Base-by-base conservation (phyloP, 2,329 filamentous ascomycete genomes). In the Claviceps arundinis region DNA sequence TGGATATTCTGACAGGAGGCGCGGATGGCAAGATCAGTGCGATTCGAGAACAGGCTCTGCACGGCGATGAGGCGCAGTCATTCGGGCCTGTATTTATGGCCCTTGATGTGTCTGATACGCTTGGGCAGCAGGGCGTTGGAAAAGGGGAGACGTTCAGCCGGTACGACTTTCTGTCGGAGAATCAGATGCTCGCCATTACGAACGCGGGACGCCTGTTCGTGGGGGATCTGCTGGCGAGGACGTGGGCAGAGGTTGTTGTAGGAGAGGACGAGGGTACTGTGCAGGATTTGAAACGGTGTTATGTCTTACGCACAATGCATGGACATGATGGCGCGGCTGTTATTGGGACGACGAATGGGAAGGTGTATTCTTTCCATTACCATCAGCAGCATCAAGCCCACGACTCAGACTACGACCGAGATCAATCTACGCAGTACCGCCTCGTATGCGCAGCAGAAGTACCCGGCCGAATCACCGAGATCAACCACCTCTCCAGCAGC, bases 1-100 rank as follows among this genome's bases (percentile, higher is more conserved):
- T 72, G 0, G 56, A 75, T 1, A 65, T 89, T 19, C 82, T 79
- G 4, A 89, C 87, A 2, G 93, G 93, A 13, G 93, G 88, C n/a
- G 85, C 87, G 11, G 93, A 98, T 67, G 85, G 89, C 16, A 80
- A 75, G 56, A 74, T 84, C 42, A 72, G 74, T 3, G 59, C 80
- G n/a, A 69, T 77, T 30, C 59, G 64, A 43, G 62, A 64, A n/a
- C 37, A 53, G 6, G 13, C 9, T 37, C 16, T 17, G 14, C 13
- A 26, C 11, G 26, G n/a, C 11, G 16, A 56, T 50, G 49, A 45
- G 4, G 19, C 8, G 34, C 19, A 24, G 16, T n/a, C 40, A 52
- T 34, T 11, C 52, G 24, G 47, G 11, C 44, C 55, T 14, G 53
- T 53, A 3, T 42, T 61, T 14, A 40, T 57, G 16, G 62, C 57